Conservation (phyloP, 371 early-diverging fungal species). For the Apophysomyces ossiformis region DNA sequence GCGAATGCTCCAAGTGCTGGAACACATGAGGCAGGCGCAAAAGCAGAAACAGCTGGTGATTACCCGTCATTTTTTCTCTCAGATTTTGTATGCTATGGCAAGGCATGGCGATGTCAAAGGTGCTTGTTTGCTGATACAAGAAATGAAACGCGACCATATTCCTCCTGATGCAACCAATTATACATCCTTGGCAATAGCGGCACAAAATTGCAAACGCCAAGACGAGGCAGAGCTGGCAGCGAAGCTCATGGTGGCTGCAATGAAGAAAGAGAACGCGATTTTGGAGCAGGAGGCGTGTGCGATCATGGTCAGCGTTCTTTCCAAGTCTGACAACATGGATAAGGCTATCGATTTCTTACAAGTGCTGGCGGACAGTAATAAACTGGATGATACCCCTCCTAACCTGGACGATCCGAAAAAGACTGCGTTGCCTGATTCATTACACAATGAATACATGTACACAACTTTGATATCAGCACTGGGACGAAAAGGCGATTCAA, state of each 20-base stretch:
- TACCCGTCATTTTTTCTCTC: slow-evolving; percentile 27
- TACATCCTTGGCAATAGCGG: slow-evolving; percentile 38
- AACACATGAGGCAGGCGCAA: slow-evolving; percentile 31
- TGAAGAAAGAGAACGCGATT: slow-evolving; percentile 20
- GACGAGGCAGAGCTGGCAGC: slow-evolving; percentile 17
- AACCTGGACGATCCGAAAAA: background rate
- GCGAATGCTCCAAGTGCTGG: slow-evolving; percentile 31
- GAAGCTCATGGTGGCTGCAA: slow-evolving; percentile 28
- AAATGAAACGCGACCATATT: slow-evolving; percentile 19
- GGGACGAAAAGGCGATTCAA: slow-evolving; percentile 34
- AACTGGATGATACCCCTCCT: slow-evolving; percentile 1
- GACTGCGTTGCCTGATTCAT: slow-evolving; percentile 11
- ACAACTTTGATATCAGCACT: slow-evolving; percentile 47
- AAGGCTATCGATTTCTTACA: slow-evolving; percentile 33
- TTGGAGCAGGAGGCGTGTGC: slow-evolving; percentile 32
- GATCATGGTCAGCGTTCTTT: slow-evolving; percentile 31
- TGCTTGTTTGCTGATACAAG: slow-evolving; percentile 27
- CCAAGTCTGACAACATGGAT: slow-evolving; percentile 18
- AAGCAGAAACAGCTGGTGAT: slow-evolving; percentile 7
- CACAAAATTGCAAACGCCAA: slow-evolving; percentile 14
- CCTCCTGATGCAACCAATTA: slow-evolving; percentile 27
- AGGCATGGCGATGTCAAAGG: slow-evolving; percentile 28
- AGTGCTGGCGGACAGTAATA: slow-evolving; percentile 21
- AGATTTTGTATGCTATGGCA: slow-evolving; percentile 43
- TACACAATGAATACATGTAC: slow-evolving; percentile 44